Evolutionary conservation across 2,329 filamentous ascomycete species (phyloP).

Genomic region (Penicillium vulpinum): DNA sequence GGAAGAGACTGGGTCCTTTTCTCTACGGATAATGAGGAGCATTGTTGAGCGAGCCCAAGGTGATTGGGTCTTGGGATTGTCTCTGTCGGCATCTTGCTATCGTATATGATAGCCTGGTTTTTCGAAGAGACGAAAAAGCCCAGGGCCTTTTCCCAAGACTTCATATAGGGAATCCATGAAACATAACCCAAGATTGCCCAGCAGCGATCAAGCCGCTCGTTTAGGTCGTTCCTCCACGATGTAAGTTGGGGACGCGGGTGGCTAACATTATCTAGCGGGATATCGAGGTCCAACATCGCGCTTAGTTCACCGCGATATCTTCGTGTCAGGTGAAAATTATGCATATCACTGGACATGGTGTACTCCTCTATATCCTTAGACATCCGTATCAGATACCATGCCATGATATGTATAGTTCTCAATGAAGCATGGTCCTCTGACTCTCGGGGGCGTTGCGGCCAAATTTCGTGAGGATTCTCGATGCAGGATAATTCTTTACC

Average conservation of each 20-base stretch:
- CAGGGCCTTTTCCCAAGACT: not conserved
- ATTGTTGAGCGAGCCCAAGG: not conserved
- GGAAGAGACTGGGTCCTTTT: accelerated
- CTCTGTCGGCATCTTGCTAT: not conserved
- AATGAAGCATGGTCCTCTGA: not conserved
- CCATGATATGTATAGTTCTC: not conserved
- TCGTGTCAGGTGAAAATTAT: not conserved
- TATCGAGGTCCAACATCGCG: not conserved
- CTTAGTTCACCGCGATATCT: not conserved
- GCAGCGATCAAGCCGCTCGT: not conserved
- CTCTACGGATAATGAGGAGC: not conserved
- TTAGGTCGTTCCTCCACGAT: not conserved
- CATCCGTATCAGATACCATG: not conserved
- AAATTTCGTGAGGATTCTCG: not conserved
- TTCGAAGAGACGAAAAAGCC: not conserved
- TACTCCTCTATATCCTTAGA: not conserved
- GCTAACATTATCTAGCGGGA: not conserved
- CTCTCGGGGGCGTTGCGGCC: not conserved
- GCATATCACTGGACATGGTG: not conserved
- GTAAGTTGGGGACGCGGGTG: not conserved
- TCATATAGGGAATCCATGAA: not conserved
- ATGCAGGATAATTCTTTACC: not conserved
- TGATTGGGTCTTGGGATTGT: not conserved
- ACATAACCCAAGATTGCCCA: not conserved
- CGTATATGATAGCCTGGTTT: not conserved